phyloP scores from a whole-genome alignment of 192 early-diverging fungal genomes.

The Coemansia guatemalensis region DNA sequence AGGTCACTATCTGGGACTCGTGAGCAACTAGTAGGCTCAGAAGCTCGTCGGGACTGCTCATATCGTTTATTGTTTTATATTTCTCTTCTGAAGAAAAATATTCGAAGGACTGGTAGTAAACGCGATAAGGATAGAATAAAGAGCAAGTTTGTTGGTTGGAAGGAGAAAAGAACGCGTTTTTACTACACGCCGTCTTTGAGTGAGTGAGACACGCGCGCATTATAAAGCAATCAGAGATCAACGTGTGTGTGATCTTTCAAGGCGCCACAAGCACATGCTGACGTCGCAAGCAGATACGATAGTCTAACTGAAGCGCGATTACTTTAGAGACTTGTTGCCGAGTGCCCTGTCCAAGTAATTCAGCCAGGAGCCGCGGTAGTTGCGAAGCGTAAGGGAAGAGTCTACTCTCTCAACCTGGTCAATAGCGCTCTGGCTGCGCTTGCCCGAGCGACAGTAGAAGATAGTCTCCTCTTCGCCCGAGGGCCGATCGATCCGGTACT shows the following conservation, averaged over 20 bases:
- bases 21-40: slow-evolving; percentile 36
- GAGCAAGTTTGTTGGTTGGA: slow-evolving; percentile 1
- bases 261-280: neutral
- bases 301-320: neutral
- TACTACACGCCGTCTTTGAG: neutral
- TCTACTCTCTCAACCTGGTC: slow-evolving; percentile 58
- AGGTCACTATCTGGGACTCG: slow-evolving; percentile 45
- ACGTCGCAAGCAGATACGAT: neutral
- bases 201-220: neutral
- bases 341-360: slow-evolving; percentile 48
- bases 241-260: neutral
- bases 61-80: neutral
- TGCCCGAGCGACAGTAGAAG: slow-evolving; percentile 70
- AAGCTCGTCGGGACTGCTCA: slow-evolving; percentile 29
- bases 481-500: slow-evolving; percentile 65
- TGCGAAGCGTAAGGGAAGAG: slow-evolving; percentile 35
- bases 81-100: neutral
- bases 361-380: slow-evolving; percentile 54
- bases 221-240: neutral
- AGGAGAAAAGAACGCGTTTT: neutral
- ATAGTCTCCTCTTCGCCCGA: slow-evolving; percentile 55
- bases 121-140: neutral
- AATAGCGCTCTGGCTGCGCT: slow-evolving; percentile 64
- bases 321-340: slow-evolving; percentile 33
- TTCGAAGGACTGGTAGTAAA: neutral